These are phyloP conservation scores for Aureobasidium subglaciale DNA, from an alignment of 2,329 filamentous ascomycete genomes.

Conservation along the genomic window DNA sequence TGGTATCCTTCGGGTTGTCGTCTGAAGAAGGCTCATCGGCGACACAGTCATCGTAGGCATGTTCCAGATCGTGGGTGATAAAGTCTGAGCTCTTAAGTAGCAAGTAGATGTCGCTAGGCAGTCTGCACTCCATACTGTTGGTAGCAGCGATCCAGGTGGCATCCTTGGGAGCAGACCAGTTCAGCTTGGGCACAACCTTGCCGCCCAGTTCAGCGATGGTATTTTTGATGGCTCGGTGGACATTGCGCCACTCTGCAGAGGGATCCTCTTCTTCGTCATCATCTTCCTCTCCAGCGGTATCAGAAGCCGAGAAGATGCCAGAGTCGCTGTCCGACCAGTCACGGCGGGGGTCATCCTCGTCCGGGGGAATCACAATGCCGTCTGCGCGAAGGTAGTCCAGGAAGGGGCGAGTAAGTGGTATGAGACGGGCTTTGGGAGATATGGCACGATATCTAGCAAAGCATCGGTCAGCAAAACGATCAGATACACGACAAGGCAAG, in stretches of 20 bases:
- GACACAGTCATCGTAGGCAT: constrained; percentile 75
- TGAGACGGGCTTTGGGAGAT: constrained; percentile 78
- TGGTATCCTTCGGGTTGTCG: constrained; percentile 22
- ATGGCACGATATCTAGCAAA: constrained; percentile 62
- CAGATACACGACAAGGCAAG: neutral
- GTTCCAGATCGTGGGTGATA: constrained; percentile 85
- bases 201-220: constrained; percentile 78
- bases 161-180: constrained; percentile 96
- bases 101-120: constrained; percentile 85
- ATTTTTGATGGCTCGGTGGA: constrained; percentile 68
- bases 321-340: constrained; percentile 44
- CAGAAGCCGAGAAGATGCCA: constrained; percentile 41
- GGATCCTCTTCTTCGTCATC: constrained; percentile 54
- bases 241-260: constrained; percentile 55
- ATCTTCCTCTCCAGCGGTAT: constrained; percentile 37
- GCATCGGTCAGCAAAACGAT: constrained; percentile 15
- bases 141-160: constrained; percentile 82
- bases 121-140: constrained; percentile 87
- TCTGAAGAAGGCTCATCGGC: constrained; percentile 27
- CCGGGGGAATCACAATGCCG: constrained; percentile 79
- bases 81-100: constrained; percentile 93
- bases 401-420: constrained; percentile 69
- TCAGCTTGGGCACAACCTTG: constrained; percentile 83
- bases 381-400: constrained; percentile 84
- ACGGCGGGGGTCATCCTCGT: constrained; percentile 42